Percentiles rank a stretch among this genome's conserved stretches.
These are phyloP conservation scores for Prunus mira DNA, from an alignment of 306 rosid genomes.

Conservation along the genomic window DNA sequence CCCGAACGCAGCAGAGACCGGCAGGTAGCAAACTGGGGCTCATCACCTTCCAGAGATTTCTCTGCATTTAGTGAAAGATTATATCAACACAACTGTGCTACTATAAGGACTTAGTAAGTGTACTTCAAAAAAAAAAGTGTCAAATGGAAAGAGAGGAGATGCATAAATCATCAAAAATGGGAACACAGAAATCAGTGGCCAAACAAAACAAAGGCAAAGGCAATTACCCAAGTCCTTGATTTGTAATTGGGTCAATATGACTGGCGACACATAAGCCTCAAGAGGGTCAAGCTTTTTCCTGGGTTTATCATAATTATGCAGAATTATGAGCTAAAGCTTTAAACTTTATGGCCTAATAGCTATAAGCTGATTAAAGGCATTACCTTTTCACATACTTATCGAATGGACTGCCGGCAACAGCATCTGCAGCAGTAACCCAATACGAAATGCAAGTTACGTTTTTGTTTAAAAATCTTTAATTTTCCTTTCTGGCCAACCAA, in stretches of 20 bases:
- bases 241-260: conserved; percentile 77
- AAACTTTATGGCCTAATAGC: neutral
- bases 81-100: neutral
- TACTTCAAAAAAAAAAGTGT: too few relatives aligned
- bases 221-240: conserved; percentile 77
- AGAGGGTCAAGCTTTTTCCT: conserved; percentile 90
- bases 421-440: conserved; percentile 37
- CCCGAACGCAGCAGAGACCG: conserved; percentile 84
- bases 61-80: conserved; percentile 29
- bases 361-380: neutral
- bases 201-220: conserved; percentile 5
- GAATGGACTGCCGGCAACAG: conserved; percentile 49
- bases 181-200: neutral
- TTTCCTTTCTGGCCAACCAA: conserved; percentile 4
- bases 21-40: conserved; percentile 65
- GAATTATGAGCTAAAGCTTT: conserved; percentile 1
- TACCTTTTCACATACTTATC: conserved; percentile 83
- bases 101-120: neutral
- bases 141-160: too few relatives aligned
- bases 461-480: neutral
- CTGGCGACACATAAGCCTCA: conserved; percentile 78
- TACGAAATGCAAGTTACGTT: neutral
- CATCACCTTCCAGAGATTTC: conserved; percentile 55
- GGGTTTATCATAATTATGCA: conserved; percentile 13
- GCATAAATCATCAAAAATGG: neutral